Percentiles rank a stretch among this genome's conserved stretches.
These are phyloP conservation scores for Diaporthe humulicola DNA, from an alignment of 2,329 filamentous ascomycete genomes.

Conservation along the genomic window DNA sequence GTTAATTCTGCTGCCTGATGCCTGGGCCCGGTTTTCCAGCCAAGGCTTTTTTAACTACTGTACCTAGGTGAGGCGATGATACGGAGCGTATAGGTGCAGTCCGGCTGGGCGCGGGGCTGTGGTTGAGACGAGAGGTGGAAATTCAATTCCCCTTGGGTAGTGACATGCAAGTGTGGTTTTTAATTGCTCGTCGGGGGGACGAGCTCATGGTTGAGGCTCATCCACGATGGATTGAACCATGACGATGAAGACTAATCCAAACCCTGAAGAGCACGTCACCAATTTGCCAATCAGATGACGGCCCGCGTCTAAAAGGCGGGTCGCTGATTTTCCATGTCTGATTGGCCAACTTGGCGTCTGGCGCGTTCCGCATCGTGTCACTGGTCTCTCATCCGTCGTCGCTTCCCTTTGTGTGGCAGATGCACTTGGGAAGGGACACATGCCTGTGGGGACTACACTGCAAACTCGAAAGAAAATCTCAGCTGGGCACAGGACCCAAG, in stretches of 20 bases:
- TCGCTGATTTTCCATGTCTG: neutral
- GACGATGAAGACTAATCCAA: neutral
- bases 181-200: neutral
- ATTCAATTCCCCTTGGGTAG: neutral
- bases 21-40: slow-evolving; percentile 17
- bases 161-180: neutral
- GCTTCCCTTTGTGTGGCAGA: neutral
- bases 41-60: slow-evolving; percentile 10
- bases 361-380: neutral
- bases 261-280: neutral
- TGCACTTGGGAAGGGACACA: neutral
- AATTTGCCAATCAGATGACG: slow-evolving; percentile 5
- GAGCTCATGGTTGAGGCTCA: neutral
- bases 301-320: slow-evolving; percentile 14
- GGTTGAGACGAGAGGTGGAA: slow-evolving; percentile 11
- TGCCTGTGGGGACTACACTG: neutral
- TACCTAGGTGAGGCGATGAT: slow-evolving; percentile 1
- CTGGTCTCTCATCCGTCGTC: too few species aligned
- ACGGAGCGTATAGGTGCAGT: neutral
- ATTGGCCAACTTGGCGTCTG: slow-evolving; percentile 7
- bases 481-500: neutral
- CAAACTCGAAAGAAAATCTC: too few species aligned
- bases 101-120: neutral
- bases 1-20: slow-evolving; percentile 31
- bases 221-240: neutral